Conservation (phyloP, 1,139 yeast species). For the Scheffersomyces illinoinensis region DNA sequence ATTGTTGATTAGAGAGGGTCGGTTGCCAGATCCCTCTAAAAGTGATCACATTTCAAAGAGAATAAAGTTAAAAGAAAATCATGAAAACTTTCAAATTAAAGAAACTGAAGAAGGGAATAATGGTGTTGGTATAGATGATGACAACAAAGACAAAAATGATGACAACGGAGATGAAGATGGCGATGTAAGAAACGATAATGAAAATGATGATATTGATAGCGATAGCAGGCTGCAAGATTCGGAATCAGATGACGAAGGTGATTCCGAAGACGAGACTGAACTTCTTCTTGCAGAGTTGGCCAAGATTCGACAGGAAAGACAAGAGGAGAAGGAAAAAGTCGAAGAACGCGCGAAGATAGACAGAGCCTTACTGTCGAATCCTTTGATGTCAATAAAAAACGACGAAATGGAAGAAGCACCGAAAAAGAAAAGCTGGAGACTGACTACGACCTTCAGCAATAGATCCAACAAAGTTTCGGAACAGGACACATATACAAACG, state of each 20-base stretch:
- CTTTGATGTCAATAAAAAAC: constrained; percentile 30
- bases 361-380: constrained; percentile 38
- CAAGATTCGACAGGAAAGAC: constrained; percentile 48
- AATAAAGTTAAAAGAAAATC: not conserved
- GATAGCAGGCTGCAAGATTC: not conserved
- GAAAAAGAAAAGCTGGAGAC: constrained; percentile 56
- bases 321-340: constrained; percentile 30
- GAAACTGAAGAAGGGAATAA: constrained; percentile 10
- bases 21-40: not conserved
- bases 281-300: constrained; percentile 54
- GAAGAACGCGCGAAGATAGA: constrained; percentile 19
- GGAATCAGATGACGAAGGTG: constrained; percentile 13
- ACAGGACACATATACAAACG: constrained; percentile 53
- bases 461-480: constrained; percentile 20
- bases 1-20: constrained; percentile 20
- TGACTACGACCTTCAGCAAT: constrained; percentile 46
- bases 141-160: constrained; percentile 7
- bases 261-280: constrained; percentile 33
- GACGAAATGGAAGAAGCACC: not conserved
- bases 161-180: constrained; percentile 2
- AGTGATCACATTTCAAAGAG: not conserved
- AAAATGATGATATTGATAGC: not conserved
- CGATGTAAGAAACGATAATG: constrained; percentile 1
- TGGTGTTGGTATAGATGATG: constrained; percentile 5
- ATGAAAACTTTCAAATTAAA: constrained; percentile 1